phyloP scores from a whole-genome alignment of 495 filamentous ascomycete species.

The Lasiosphaeria ovina region DNA sequence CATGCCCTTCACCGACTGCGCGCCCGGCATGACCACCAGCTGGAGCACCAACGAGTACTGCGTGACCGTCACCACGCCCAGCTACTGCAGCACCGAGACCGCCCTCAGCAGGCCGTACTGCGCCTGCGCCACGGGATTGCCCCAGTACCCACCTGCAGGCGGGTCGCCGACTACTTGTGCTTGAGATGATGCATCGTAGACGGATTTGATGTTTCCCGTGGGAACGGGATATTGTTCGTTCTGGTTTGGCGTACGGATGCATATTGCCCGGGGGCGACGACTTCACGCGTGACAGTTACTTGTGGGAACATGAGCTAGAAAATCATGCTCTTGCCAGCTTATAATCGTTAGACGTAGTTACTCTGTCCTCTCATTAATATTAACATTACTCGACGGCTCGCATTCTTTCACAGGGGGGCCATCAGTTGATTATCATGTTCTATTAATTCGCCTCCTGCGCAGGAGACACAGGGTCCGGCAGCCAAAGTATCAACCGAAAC shows the following conservation, averaged over 20 bases:
- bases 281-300: background rate
- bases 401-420: background rate
- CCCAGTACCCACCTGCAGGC: background rate
- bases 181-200: background rate
- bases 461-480: background rate
- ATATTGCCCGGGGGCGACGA: background rate
- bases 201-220: background rate
- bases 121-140: background rate
- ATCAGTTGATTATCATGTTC: background rate
- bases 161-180: background rate
- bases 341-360: background rate
- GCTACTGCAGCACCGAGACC: background rate
- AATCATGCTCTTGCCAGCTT: background rate
- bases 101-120: background rate
- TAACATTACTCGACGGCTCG: background rate
- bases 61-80: background rate
- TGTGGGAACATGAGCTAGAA: background rate
- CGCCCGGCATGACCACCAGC: background rate
- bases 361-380: background rate
- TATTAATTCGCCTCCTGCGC: background rate
- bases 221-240: background rate
- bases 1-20: background rate
- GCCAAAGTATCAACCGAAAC: background rate
- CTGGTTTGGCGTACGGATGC: background rate
- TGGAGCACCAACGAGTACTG: background rate